Percentiles rank a stretch among this genome's conserved stretches.
Evolutionary conservation across 2,329 filamentous ascomycete species (phyloP).

Genomic region (Monascus ruber): DNA sequence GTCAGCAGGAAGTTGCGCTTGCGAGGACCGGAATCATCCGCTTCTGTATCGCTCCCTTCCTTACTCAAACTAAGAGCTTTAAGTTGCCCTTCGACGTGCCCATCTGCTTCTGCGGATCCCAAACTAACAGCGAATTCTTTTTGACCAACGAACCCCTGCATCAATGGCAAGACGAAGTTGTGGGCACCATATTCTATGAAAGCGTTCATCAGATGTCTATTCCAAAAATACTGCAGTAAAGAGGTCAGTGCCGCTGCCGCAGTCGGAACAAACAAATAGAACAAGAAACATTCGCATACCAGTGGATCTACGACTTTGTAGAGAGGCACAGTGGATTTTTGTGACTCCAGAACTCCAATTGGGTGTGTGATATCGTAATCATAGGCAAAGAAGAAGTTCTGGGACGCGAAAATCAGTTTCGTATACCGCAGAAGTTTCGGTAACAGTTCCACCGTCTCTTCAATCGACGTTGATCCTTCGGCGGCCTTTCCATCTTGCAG

Average conservation of each 20-base stretch:
- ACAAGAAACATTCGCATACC: constrained; percentile 24
- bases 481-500: constrained; percentile 2
- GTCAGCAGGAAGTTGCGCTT: constrained; percentile 61
- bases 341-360: constrained; percentile 30
- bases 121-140: constrained; percentile 61
- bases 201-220: constrained; percentile 59
- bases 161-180: constrained; percentile 62
- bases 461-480: constrained; percentile 7
- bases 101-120: constrained; percentile 4
- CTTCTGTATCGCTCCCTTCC: constrained; percentile 25
- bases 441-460: constrained; percentile 48
- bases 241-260: neutral
- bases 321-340: constrained; percentile 46
- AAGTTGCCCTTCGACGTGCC: constrained; percentile 8
- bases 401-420: constrained; percentile 71
- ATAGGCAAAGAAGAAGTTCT: constrained; percentile 91
- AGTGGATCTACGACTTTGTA: constrained; percentile 61
- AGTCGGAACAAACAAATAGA: neutral
- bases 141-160: constrained; percentile 93
- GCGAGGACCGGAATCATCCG: constrained; percentile 13
- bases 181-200: constrained; percentile 66
- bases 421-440: constrained; percentile 78
- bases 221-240: constrained; percentile 69
- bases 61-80: constrained; percentile 28
- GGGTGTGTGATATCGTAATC: constrained; percentile 80